phyloP scores from a whole-genome alignment of 306 rosid species.

The Biancaea sappan region DNA sequence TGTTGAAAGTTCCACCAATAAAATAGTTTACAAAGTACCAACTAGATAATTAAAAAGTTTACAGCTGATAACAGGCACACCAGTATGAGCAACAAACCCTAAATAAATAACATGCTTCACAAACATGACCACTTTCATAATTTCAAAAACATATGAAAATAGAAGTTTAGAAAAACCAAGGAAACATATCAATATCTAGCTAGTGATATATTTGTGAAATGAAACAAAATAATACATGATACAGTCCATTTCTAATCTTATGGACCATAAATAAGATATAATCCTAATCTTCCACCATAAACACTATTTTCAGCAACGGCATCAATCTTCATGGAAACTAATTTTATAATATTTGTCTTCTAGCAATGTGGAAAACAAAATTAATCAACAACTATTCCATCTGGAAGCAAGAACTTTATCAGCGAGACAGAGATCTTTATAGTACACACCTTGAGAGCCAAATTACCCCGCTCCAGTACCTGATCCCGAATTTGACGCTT shows the following conservation, averaged over 20 bases:
- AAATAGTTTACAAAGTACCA: neutral
- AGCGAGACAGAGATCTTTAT: neutral
- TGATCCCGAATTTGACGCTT: conserved; percentile 86
- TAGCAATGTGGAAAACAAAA: conserved; percentile 20
- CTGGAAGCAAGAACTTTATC: neutral
- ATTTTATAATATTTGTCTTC: neutral
- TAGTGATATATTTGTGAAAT: no score
- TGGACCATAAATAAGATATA: neutral
- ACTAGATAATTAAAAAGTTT: neutral
- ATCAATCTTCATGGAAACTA: neutral
- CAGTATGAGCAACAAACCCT: neutral
- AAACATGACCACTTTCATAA: neutral
- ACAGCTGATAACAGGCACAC: neutral
- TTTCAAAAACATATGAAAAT: neutral
- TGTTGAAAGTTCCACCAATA: neutral
- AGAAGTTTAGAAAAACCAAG: neutral
- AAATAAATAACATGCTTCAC: neutral
- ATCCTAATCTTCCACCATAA: neutral
- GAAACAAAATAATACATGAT: no score
- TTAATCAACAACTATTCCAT: neutral
- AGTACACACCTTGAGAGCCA: conserved; percentile 85
- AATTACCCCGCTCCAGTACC: conserved; percentile 75
- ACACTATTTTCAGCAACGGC: neutral
- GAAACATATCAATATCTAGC: neutral
- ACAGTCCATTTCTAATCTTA: neutral